Evolutionary conservation across 2,329 filamentous ascomycete genomes (phyloP).

Genomic region (Beauveria asiatica): DNA sequence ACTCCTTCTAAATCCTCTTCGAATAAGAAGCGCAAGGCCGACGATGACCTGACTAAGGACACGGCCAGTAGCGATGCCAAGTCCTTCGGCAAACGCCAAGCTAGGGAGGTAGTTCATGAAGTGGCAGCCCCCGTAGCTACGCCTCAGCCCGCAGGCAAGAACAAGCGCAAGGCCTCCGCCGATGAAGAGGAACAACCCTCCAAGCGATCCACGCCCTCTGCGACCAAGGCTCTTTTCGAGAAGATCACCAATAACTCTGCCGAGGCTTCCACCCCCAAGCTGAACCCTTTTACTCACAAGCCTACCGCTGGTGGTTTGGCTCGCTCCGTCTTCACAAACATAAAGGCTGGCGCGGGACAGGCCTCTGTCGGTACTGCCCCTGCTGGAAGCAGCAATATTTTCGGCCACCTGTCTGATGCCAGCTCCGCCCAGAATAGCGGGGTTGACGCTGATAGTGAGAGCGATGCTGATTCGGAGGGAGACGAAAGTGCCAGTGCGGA

Average conservation of each 20-base stretch:
- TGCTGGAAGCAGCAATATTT: conserved; percentile 40
- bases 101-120: conserved; percentile 29
- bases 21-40: conserved; percentile 49
- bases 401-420: conserved; percentile 49
- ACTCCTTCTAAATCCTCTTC: conserved; percentile 26
- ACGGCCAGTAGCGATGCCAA: conserved; percentile 26
- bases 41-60: conserved; percentile 38
- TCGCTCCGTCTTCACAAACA: conserved; percentile 34
- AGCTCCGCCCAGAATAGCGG: conserved; percentile 48
- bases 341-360: conserved; percentile 25
- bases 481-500: conserved; percentile 35
- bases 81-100: conserved; percentile 42
- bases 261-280: conserved; percentile 22
- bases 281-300: conserved; percentile 27
- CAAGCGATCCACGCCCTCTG: conserved; percentile 42
- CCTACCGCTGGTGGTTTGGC: conserved; percentile 29
- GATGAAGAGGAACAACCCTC: conserved; percentile 40
- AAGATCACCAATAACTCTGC: conserved; percentile 44
- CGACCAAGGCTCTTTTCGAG: conserved; percentile 49
- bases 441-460: conserved; percentile 38
- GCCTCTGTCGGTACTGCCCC: conserved; percentile 12
- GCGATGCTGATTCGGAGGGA: conserved; percentile 34
- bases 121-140: conserved; percentile 21
- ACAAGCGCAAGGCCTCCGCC: conserved; percentile 45
- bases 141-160: conserved; percentile 30